Evolutionary conservation across 2,329 filamentous ascomycete species (phyloP), one percentile per base, ranked within the genome.

Genomic region (Colletotrichum gigasporum): DNA sequence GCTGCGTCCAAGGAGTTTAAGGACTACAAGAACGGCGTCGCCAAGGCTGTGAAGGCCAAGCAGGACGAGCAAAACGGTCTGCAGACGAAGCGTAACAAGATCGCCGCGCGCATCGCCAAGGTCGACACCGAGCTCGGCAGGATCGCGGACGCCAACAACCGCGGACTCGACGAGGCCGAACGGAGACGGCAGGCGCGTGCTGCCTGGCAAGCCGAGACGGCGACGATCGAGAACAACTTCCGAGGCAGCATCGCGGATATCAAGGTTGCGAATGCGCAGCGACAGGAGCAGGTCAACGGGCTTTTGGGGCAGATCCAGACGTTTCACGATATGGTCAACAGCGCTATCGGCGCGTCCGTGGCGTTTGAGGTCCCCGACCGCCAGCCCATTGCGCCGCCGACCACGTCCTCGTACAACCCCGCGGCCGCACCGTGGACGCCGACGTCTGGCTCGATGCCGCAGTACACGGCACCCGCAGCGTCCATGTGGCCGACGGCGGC

Each of bases 51-150:
- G 66, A 86, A 88, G 70, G 80, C 81, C 26, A 83, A 91, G 54
- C 86, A 89, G 69, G 84, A 87, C 47, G 91, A 94, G 61, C 85
- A 90, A 70, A 79, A 82, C 18, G 83, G 84, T 67, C 80, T 90
- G 28, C 85, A 89, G 71, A 86, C 87, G 60, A 92, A 92, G 75
- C 85, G 87, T 51, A 92, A 92, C 79, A 91, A 91, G 78, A 88
- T 93, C 41, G 86, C 87, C 58, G 83, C 86, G 24, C 89, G 91
- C 52, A 90, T 92, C 70, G 83, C 85, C 72, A 92, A 92, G 79
- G 87, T 93, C 22, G 88, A 91, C 68, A 89, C 87, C 68, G 91
- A 94, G 75, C 85, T 91, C 69, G 87, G 89, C 59, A 88, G 89
- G 70, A 89, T 94, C 69, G 83, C 85, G 22, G 87, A 90, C 69